Base-by-base conservation (phyloP, 2,329 filamentous ascomycete species). In the Camptophora hylomeconis region DNA sequence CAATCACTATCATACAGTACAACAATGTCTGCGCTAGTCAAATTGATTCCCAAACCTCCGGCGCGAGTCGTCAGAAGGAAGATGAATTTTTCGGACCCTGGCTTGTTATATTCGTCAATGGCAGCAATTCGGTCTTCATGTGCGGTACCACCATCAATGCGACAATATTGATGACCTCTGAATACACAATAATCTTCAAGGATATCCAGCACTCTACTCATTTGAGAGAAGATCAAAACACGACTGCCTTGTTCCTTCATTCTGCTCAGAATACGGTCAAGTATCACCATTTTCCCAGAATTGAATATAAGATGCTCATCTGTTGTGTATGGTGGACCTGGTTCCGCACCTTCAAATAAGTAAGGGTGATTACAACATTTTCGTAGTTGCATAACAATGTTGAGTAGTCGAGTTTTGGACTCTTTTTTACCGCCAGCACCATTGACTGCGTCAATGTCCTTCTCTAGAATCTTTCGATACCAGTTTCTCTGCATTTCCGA, bases 321-420 rank as follows among this genome's bases (percentile, higher is more conserved):
- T 1, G 87, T 98, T 1, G 92, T 98, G 52, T 95, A 98, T 2
- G 92, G 89, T 8, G 89, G 92, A 16, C 89, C 89, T 22, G 89
- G 89, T 51, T 98, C 89, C 7, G 89, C 89, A 31, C 89, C 89
- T 51, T 98, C 89, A 44, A 98, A 98, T 1, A 98, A 72, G 46
- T 98, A 98, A 1, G 89, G 89, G 50, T 98, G 89, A 46, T 98
- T 98, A 55, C 89, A 98, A 59, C 89, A 98, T 58, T 98, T 98
- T 46, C 89, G 79, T 40, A 98, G 70, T 57, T 98, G 89, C 89
- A 98, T 98, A 45, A 98, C 89, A 49, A 98, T 98, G 58, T 98
- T 98, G 40, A 98, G 67, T 13, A 98, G 69, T 40, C 89, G 75
- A 1, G 89, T 98, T 62, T 98, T 98, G 17, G 87, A 95, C 58